Evolutionary conservation across 2,329 filamentous ascomycete species (phyloP).

Genomic region (Aspergillaceae sp.): DNA sequence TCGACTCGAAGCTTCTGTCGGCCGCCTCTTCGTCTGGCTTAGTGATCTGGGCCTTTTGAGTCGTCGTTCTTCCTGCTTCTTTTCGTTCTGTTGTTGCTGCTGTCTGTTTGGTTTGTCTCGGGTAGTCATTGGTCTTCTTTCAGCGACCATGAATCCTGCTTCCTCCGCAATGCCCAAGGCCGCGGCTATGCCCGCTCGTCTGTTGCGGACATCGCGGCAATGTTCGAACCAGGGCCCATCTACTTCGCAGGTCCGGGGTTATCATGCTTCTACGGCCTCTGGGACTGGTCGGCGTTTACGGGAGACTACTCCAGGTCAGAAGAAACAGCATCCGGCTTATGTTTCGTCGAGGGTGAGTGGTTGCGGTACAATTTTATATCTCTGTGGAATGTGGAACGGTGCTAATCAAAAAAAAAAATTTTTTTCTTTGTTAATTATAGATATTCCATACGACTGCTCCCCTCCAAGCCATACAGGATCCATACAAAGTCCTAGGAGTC

Average conservation of each 20-base stretch:
- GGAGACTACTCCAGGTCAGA: slow-evolving; percentile 15
- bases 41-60: background rate
- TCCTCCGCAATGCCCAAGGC: slow-evolving; percentile 35
- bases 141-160: slow-evolving; percentile 30
- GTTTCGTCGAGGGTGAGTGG: slow-evolving; percentile 25
- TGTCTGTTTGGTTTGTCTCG: slow-evolving; percentile 1
- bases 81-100: slow-evolving; percentile 1
- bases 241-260: slow-evolving; percentile 28
- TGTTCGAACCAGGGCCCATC: slow-evolving; percentile 29
- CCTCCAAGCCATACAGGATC: slow-evolving; percentile 68
- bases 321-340: slow-evolving; percentile 13
- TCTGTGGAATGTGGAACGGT: background rate
- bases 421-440: slow-evolving; percentile 13
- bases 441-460: slow-evolving; percentile 38
- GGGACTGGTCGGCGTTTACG: slow-evolving; percentile 19
- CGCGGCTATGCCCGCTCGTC: slow-evolving; percentile 34
- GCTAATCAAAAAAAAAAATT: background rate
- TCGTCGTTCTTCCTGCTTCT: background rate
- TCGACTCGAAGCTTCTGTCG: slow-evolving; percentile 25
- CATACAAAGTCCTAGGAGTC: slow-evolving; percentile 81
- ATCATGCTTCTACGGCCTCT: slow-evolving; percentile 23
- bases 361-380: background rate
- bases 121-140: background rate
- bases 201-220: slow-evolving; percentile 34
- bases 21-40: background rate